phyloP scores from a whole-genome alignment of 192 early-diverging fungal species.

The Radiomyces spectabilis region DNA sequence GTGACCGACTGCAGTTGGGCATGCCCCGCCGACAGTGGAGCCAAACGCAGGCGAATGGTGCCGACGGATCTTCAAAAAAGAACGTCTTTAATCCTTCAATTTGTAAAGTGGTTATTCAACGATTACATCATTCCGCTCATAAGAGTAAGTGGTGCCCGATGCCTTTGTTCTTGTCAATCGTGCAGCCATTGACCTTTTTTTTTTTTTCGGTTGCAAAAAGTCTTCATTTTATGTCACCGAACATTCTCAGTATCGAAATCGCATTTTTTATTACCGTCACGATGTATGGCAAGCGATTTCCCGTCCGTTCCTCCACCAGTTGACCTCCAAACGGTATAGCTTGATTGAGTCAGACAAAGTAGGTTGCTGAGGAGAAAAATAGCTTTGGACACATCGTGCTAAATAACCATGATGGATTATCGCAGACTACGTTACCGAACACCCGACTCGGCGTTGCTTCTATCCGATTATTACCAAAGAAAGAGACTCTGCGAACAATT shows the following conservation, averaged over 20 bases:
- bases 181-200: neutral
- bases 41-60: too few relatives aligned
- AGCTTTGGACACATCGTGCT: neutral
- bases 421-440: neutral
- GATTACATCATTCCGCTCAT: constrained; percentile 54
- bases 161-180: neutral
- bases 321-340: constrained; percentile 1
- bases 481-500: constrained; percentile 66
- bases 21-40: too few relatives aligned
- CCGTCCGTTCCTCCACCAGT: too few relatives aligned
- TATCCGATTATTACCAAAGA: constrained; percentile 80
- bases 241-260: constrained; percentile 49
- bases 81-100: constrained; percentile 45
- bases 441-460: constrained; percentile 44
- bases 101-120: constrained; percentile 62
- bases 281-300: constrained; percentile 62
- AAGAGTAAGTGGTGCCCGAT: constrained; percentile 26
- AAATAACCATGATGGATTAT: neutral
- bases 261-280: constrained; percentile 70
- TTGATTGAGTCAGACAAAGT: neutral
- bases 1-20: too few relatives aligned
- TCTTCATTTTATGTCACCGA: constrained; percentile 80
- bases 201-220: constrained; percentile 18
- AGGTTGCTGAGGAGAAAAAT: neutral
- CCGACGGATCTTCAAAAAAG: constrained; percentile 41